Base-by-base conservation (phyloP, 1,139 yeast genomes). In the Saccharomyces uvarum region DNA sequence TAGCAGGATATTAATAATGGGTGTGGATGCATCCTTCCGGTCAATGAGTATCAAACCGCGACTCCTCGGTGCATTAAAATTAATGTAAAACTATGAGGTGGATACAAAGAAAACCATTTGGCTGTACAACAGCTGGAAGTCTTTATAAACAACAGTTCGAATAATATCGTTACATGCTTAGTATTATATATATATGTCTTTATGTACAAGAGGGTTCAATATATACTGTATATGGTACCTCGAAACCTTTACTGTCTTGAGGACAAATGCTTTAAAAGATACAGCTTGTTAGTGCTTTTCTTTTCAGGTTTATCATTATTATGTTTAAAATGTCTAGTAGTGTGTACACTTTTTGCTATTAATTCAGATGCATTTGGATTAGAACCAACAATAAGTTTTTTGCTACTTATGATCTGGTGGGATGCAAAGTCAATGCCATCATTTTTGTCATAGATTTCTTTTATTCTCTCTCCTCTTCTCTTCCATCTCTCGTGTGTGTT, bases 401-500 rank as follows among this genome's bases (percentile, higher is more conserved):
- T 41, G 31, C 41, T 21, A 33, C 19, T 49, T n/a, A 38, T 16
- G 21, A 38, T 49, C 9, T 21, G 14, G 46, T 19, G 19, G 33
- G 31, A 26, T 14, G 32, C 19, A 24, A 26, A 13, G 5, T 48
- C 38, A 8, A 14, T 3, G 26, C 26, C 14, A 3, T 38, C 46
- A 13, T 44, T 48, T 21, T 53, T 44, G n/a, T 56, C 55, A 53
- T 58, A 61, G 52, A 64, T 16, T n/a, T 60, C 57, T 44, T 66
- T 58, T 21, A 67, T 62, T 38, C 62, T 59, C 28, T 59, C 62
- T 19, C 80, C 79, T 63, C 84, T 71, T 49, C 72, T 73, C 47
- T 69, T 72, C 78, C 85, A 82, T 56, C 90, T 74, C 29, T 72
- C 72, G 19, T 72, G 65, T 1, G 83, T 60, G 14, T 70, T 65